phyloP scores from a whole-genome alignment of 1,139 yeast genomes.

The Saccharomycopsis crataegensis region DNA sequence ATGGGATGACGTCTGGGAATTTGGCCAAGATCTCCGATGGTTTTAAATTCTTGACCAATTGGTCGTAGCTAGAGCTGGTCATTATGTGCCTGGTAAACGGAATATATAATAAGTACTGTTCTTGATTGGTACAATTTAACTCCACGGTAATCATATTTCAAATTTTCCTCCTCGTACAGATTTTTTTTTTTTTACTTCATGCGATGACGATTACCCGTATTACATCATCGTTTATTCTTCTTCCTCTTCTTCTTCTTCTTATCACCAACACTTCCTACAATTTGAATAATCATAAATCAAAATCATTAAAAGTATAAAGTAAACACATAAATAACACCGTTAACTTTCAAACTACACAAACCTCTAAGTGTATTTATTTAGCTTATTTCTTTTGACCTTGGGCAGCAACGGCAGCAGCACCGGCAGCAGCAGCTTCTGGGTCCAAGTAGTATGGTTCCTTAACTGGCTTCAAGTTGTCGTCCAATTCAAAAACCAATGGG shows the following conservation, averaged over 20 bases:
- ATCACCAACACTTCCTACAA: background rate
- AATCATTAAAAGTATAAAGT: background rate
- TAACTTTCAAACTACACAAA: too few relatives aligned
- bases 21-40: conserved; percentile 42
- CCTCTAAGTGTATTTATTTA: background rate
- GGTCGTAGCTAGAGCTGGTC: conserved; percentile 33
- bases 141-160: background rate
- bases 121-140: background rate
- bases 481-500: conserved; percentile 96
- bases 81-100: background rate
- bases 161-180: background rate
- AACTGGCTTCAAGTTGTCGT: conserved; percentile 76
- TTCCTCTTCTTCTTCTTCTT: background rate
- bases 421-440: conserved; percentile 99
- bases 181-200: background rate
- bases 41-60: conserved; percentile 45
- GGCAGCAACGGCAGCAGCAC: conserved; percentile 98
- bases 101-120: background rate
- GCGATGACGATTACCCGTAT: background rate
- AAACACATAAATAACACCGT: too few relatives aligned
- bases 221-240: too few relatives aligned
- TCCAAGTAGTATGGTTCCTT: conserved; percentile 95
- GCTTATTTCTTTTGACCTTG: conserved; percentile 68
- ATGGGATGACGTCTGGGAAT: conserved; percentile 54
- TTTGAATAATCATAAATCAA: background rate